Conservation (phyloP, 2,329 filamentous ascomycete genomes). For the Metarhizium rileyi region DNA sequence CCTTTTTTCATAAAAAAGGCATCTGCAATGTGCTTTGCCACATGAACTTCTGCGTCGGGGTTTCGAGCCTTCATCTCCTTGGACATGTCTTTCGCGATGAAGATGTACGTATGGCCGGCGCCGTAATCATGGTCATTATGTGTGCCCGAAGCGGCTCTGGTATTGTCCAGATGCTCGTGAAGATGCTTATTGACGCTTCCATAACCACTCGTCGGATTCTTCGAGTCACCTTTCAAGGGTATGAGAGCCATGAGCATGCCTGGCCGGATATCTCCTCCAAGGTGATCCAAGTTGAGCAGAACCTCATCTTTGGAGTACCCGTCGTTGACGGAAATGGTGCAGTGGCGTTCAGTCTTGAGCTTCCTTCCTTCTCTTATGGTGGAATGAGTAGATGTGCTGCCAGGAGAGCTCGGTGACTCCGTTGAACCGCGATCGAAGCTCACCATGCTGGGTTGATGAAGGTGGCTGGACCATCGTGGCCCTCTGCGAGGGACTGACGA, state of each 20-base stretch:
- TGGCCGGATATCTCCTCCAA: constrained; percentile 52
- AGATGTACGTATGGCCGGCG: constrained; percentile 47
- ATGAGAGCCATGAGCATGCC: constrained; percentile 67
- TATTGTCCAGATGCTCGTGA: constrained; percentile 17
- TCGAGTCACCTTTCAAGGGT: constrained; percentile 44
- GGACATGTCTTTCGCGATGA: constrained; percentile 61
- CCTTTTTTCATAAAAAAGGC: constrained; percentile 74
- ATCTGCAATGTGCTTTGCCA: constrained; percentile 68
- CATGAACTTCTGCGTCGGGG: constrained; percentile 59
- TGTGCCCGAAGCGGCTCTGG: constrained; percentile 12
- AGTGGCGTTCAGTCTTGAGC: constrained; percentile 34
- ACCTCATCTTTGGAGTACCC: constrained; percentile 70
- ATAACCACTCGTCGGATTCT: constrained; percentile 19
- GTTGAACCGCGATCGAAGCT: constrained; percentile 33
- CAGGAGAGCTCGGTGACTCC: constrained; percentile 34
- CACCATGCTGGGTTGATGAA: constrained; percentile 41
- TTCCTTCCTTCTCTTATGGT: constrained; percentile 29
- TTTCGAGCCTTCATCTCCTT: constrained; percentile 57
- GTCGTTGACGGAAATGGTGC: constrained; percentile 56
- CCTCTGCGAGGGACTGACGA: constrained; percentile 35
- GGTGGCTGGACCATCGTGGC: constrained; percentile 42
- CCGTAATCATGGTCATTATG: constrained; percentile 16
- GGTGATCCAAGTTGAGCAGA: constrained; percentile 63
- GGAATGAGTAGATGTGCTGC: constrained; percentile 40
- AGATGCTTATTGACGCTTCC: constrained; percentile 23